Percentiles rank a stretch among this genome's conserved stretches.
Conservation (phyloP, 169 alveolate genomes). For the Eimeria maxima region DNA sequence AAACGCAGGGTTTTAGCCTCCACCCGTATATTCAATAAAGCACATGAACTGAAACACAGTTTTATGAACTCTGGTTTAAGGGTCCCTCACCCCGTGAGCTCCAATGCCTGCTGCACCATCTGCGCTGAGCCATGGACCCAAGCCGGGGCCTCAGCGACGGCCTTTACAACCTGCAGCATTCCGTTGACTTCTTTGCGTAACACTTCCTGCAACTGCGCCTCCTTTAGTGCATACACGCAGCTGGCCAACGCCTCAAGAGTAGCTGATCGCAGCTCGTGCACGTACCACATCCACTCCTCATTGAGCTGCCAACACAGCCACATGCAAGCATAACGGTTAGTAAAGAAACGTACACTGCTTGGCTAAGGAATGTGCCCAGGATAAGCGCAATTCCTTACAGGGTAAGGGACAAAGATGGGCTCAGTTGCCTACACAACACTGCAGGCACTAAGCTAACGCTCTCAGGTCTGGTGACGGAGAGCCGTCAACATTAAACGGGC, state of each 20-base stretch:
- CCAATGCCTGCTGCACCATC: conserved; percentile 81
- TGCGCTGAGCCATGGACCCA: conserved; percentile 78
- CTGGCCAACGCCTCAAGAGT: conserved; percentile 93
- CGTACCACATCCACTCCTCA: conserved; percentile 95
- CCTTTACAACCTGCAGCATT: conserved; percentile 91
- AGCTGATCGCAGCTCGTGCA: conserved; percentile 94
- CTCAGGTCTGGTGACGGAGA: no score
- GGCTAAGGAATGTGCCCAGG: neutral
- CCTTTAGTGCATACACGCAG: conserved; percentile 94
- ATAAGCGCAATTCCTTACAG: no score
- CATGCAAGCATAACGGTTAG: neutral
- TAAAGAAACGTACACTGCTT: neutral
- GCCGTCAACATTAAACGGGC: neutral
- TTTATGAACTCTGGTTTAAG: neutral
- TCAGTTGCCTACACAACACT: neutral
- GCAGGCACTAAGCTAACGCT: neutral
- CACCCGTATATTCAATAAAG: neutral
- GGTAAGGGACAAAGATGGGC: neutral
- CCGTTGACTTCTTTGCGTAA: conserved; percentile 91
- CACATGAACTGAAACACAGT: neutral
- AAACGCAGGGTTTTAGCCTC: neutral
- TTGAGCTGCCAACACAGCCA: conserved; percentile 86
- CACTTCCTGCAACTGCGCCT: conserved; percentile 88
- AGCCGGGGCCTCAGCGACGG: conserved; percentile 86
- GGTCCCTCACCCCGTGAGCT: conserved; percentile 75